Conservation (phyloP, 1,139 yeast genomes). For the Schwanniomyces etchellsii region DNA sequence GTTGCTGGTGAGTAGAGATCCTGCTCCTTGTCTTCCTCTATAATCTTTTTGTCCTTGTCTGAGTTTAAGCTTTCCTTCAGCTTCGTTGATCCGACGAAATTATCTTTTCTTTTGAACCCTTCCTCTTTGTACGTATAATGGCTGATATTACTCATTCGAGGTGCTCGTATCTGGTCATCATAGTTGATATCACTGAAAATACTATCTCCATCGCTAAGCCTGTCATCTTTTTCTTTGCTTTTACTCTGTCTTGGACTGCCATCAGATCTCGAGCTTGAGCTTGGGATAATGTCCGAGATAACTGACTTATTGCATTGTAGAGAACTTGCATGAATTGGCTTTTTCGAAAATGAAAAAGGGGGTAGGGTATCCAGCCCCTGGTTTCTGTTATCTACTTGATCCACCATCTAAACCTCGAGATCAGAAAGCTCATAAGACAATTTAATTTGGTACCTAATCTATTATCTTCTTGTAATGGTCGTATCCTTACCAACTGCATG, state of each 20-base stretch:
- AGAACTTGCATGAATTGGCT: constrained; percentile 22
- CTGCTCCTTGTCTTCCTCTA: constrained; percentile 2
- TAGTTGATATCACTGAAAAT: constrained; percentile 26
- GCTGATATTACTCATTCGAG: constrained; percentile 29
- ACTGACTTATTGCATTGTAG: constrained; percentile 16
- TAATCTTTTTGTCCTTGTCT: constrained; percentile 2
- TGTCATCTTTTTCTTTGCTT: not conserved
- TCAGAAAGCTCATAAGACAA: no score
- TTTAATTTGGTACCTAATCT: no score
- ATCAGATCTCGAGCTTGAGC: not conserved
- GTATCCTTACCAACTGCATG: no score
- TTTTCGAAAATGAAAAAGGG: constrained; percentile 35
- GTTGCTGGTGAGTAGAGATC: constrained; percentile 33
- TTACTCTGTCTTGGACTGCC: constrained; percentile 1
- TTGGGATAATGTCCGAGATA: constrained; percentile 28
- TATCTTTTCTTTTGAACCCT: not conserved
- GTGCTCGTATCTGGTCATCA: constrained; percentile 42
- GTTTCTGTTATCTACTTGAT: not conserved
- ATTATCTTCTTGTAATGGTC: no score
- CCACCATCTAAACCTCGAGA: constrained; percentile 1
- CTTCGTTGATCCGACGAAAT: not conserved
- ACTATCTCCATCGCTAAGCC: constrained; percentile 1
- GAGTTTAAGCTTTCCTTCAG: constrained; percentile 1
- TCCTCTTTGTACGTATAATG: constrained; percentile 18
- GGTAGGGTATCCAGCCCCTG: constrained; percentile 14